A percentile compares a stretch with the other conserved stretches of the same genome.
phyloP scores from a whole-genome alignment of 78 protist species.

The Dictyostelium firmibasis region DNA sequence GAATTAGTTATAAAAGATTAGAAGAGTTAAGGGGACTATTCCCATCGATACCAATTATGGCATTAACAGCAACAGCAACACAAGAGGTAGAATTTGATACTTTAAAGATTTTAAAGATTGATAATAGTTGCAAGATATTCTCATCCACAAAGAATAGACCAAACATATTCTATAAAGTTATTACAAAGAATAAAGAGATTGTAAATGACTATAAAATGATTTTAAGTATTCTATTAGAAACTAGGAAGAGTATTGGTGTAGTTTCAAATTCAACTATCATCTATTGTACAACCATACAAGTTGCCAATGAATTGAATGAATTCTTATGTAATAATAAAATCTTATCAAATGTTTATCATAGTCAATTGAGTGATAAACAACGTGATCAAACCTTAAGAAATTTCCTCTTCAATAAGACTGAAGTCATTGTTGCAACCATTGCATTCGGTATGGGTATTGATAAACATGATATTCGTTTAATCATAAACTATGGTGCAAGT shows the following conservation, averaged over 20 bases:
- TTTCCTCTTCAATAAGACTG: constrained; percentile 77
- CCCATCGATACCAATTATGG: constrained; percentile 74
- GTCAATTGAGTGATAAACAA: constrained; percentile 11
- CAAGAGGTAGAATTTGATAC: constrained; percentile 8
- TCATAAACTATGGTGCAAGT: constrained; percentile 91
- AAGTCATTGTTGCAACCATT: constrained; percentile 94
- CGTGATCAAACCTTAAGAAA: constrained; percentile 47
- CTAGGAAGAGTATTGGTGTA: neutral
- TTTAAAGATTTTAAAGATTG: neutral
- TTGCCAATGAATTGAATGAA: constrained; percentile 19
- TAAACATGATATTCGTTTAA: constrained; percentile 93
- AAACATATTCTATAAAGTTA: constrained; percentile 31
- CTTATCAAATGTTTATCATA: constrained; percentile 53
- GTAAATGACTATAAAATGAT: neutral
- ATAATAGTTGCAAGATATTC: neutral
- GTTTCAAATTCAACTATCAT: constrained; percentile 24
- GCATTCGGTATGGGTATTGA: constrained; percentile 99
- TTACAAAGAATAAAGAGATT: neutral
- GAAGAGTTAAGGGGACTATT: neutral
- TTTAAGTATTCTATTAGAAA: neutral
- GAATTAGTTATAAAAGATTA: constrained; percentile 45
- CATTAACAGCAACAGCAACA: constrained; percentile 87
- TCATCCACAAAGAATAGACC: constrained; percentile 18
- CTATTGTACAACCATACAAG: constrained; percentile 37
- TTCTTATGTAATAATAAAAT: neutral